Evolutionary conservation across 345 rosid genomes (phyloP).

Genomic region (Balakata baccata): DNA sequence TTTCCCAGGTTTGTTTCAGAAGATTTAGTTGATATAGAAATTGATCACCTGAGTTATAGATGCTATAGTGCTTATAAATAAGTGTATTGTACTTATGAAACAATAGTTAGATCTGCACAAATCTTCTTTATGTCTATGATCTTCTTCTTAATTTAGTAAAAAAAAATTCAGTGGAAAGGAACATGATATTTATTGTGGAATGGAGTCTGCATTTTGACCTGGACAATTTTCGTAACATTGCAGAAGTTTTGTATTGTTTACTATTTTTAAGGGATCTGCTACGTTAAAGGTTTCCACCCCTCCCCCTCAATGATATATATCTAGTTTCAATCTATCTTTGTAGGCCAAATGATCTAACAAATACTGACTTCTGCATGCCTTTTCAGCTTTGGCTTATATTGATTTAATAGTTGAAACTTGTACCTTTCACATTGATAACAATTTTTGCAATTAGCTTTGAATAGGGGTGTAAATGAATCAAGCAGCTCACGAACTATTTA

Average conservation of each 20-base stretch:
- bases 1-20: constrained; percentile 75
- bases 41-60: too few species aligned
- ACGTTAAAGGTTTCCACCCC: too few species aligned
- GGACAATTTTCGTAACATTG: too few species aligned
- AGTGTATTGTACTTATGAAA: neutral
- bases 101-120: neutral
- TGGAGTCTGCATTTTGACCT: too few species aligned
- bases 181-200: too few species aligned
- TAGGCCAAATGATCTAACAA: neutral
- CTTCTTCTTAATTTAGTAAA: neutral
- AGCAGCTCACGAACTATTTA: too few species aligned
- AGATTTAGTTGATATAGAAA: too few species aligned
- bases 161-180: neutral
- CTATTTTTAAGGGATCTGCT: too few species aligned
- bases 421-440: neutral
- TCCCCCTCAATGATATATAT: too few species aligned
- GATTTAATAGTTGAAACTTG: neutral
- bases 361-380: neutral
- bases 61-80: neutral
- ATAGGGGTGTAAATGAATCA: too few species aligned
- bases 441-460: neutral
- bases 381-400: too few species aligned
- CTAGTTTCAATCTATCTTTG: neutral
- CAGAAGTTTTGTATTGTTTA: too few species aligned
- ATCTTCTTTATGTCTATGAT: neutral